These are phyloP conservation scores for Termitomyces sp. DNA, from an alignment of 768 basidiomycete species.

Conservation along the genomic window DNA sequence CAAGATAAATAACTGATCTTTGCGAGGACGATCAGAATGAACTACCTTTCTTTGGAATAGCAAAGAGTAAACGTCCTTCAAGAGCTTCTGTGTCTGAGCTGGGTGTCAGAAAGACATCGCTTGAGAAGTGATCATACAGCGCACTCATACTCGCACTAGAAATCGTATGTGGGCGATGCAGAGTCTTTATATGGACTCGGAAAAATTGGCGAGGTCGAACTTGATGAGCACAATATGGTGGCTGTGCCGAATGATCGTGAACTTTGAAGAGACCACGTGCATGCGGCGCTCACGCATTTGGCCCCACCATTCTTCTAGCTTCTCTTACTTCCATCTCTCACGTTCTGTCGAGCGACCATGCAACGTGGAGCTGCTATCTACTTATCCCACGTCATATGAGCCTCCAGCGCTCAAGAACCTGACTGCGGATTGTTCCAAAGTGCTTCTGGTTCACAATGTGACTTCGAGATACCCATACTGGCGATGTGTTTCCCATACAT, in stretches of 20 bases:
- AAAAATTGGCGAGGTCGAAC: background rate
- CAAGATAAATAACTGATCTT: background rate
- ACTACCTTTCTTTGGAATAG: conserved; percentile 95
- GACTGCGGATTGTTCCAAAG: background rate
- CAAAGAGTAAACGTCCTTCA: conserved; percentile 85
- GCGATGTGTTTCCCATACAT: background rate
- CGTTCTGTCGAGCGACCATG: background rate
- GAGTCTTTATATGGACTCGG: background rate
- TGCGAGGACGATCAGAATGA: background rate
- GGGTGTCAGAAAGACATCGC: background rate
- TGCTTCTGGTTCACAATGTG: background rate
- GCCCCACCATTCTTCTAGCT: no score
- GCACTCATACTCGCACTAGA: conserved; percentile 16
- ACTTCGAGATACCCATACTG: background rate
- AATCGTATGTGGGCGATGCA: background rate
- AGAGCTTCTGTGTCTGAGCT: conserved; percentile 70
- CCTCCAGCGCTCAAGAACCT: background rate
- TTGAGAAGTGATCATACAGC: background rate
- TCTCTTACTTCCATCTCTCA: conserved; percentile 2
- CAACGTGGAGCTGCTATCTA: background rate
- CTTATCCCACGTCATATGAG: background rate
- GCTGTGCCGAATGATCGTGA: background rate
- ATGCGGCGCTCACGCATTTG: no score
- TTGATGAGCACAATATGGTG: background rate
- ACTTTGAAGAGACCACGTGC: no score